phyloP scores from a whole-genome alignment of 257 asterid species.

The Lycium barbarum region DNA sequence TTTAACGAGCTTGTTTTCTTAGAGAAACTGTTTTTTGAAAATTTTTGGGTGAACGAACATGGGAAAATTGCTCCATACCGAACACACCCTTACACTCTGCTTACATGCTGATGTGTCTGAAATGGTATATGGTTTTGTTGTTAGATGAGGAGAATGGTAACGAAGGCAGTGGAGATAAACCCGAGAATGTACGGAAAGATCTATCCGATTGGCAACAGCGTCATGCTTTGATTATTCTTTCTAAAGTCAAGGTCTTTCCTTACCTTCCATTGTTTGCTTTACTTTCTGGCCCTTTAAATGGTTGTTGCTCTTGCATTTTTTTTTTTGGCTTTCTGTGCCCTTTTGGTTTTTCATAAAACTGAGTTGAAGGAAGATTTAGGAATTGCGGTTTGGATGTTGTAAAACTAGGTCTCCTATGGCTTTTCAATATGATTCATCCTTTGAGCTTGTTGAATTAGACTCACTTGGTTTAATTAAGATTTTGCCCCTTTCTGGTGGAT shows the following conservation, averaged over 20 bases:
- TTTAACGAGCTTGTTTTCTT: no score
- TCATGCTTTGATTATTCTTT: conserved; percentile 81
- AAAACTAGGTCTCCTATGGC: neutral
- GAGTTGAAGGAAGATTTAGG: neutral
- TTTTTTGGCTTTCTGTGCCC: neutral
- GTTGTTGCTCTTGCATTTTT: neutral
- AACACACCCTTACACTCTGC: neutral
- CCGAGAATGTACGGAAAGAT: conserved; percentile 60
- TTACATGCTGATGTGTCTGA: neutral
- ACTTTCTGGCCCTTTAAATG: neutral
- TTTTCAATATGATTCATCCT: conserved; percentile 2
- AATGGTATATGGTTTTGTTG: conserved; percentile 31
- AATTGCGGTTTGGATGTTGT: neutral
- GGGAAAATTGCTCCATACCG: no score
- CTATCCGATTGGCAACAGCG: conserved; percentile 90
- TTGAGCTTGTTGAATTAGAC: conserved; percentile 8
- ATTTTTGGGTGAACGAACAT: no score
- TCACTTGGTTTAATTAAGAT: neutral
- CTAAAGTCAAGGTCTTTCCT: conserved; percentile 68
- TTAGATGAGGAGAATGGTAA: conserved; percentile 52
- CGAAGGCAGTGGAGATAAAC: conserved; percentile 38
- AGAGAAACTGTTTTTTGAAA: no score
- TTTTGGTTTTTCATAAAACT: neutral
- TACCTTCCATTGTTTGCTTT: neutral
- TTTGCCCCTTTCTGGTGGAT: neutral